Percentiles rank a stretch among this genome's conserved stretches.
These are phyloP conservation scores for Colletotrichum sp. DNA, from an alignment of 2,329 filamentous ascomycete genomes.

Conservation along the genomic window DNA sequence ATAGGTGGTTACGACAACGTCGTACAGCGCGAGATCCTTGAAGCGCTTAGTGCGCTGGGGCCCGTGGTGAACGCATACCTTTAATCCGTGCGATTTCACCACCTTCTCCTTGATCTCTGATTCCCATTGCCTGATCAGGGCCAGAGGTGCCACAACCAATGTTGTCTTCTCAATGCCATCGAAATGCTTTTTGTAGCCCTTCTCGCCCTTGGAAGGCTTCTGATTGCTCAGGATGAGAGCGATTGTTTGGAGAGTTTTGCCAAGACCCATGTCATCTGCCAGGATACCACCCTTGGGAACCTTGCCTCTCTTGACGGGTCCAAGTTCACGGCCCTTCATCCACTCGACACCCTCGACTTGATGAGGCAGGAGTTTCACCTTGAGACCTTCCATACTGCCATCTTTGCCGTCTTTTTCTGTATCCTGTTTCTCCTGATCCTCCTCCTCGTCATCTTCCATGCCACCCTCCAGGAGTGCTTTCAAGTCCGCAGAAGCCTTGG, in stretches of 20 bases:
- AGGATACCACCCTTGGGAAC: constrained; percentile 93
- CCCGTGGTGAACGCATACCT: constrained; percentile 91
- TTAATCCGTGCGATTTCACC: constrained; percentile 69
- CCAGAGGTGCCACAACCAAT: constrained; percentile 89
- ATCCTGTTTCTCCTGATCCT: constrained; percentile 47
- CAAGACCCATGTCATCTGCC: constrained; percentile 96
- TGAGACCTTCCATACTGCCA: constrained; percentile 74
- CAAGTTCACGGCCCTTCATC: constrained; percentile 94
- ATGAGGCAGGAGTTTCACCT: constrained; percentile 88
- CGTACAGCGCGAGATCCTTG: constrained; percentile 80
- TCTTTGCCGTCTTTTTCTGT: constrained; percentile 42
- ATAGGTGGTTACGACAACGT: constrained; percentile 97
- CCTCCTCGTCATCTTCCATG: constrained; percentile 76
- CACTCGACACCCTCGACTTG: constrained; percentile 93
- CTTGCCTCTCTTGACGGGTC: constrained; percentile 79
- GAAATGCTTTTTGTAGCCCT: constrained; percentile 71
- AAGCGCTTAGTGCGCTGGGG: constrained; percentile 81
- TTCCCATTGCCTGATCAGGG: constrained; percentile 97
- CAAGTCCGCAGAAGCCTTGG: constrained; percentile 76
- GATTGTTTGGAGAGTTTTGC: constrained; percentile 95
- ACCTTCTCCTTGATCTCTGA: constrained; percentile 88
- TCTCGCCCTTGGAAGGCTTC: constrained; percentile 65
- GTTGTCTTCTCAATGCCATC: constrained; percentile 77
- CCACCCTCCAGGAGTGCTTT: constrained; percentile 84
- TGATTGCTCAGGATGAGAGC: constrained; percentile 85